phyloP scores from a whole-genome alignment of 2,329 filamentous ascomycete species.

The Cercospora brassicicola region DNA sequence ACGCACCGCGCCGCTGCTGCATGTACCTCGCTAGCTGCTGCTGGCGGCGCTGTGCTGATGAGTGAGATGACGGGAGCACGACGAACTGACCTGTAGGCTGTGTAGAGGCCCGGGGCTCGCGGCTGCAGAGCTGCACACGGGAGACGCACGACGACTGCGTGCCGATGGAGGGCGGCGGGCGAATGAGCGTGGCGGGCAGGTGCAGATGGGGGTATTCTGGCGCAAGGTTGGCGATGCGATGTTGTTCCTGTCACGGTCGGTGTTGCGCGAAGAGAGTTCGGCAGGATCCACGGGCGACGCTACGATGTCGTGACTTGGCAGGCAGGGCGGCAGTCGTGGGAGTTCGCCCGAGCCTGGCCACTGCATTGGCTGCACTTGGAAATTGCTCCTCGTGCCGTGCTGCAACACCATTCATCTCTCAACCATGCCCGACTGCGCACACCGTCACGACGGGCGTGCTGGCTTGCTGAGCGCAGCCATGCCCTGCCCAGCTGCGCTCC shows the following conservation, averaged over 20 bases:
- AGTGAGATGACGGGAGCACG: background rate
- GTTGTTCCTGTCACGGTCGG: background rate
- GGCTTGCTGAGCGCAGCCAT: background rate
- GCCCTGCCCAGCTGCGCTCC: background rate
- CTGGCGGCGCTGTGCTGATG: background rate
- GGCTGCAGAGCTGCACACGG: background rate
- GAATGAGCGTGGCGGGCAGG: slow-evolving; percentile 2
- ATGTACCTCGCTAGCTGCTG: slow-evolving; percentile 2
- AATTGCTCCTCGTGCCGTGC: background rate
- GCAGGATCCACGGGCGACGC: background rate
- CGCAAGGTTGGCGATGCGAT: background rate
- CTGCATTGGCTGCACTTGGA: slow-evolving; percentile 1
- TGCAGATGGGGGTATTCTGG: background rate
- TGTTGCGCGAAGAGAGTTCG: background rate
- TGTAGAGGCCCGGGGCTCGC: background rate
- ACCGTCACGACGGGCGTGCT: background rate
- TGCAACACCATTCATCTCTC: background rate
- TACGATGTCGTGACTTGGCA: background rate
- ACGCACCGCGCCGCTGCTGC: slow-evolving; percentile 1
- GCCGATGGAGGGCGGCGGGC: background rate
- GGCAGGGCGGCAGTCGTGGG: background rate
- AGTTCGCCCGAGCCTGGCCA: background rate
- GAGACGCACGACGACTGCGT: background rate
- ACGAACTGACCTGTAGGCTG: background rate
- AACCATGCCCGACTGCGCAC: background rate